Conservation (phyloP, 176 grass and related monocot species). For the Triticum timopheevii region DNA sequence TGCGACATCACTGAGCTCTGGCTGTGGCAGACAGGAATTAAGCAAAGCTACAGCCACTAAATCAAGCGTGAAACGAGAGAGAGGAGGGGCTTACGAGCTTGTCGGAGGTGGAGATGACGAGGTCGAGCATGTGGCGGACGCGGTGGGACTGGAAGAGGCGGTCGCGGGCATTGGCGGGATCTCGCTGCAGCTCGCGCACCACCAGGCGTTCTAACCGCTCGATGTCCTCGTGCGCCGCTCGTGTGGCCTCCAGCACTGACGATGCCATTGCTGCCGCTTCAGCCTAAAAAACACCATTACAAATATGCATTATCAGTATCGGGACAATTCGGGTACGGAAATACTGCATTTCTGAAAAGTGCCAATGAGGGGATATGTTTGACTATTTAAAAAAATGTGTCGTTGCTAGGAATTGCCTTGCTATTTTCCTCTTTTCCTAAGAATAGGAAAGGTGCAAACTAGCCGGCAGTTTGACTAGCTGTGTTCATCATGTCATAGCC, state of each 20-base stretch:
- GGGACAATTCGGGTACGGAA: no score
- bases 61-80: not conserved
- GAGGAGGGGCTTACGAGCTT: constrained; percentile 51
- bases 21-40: not conserved
- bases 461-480: no score
- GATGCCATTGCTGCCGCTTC: constrained; percentile 54
- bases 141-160: constrained; percentile 93
- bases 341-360: no score
- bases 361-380: no score
- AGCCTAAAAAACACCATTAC: not conserved
- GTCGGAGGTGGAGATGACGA: constrained; percentile 60
- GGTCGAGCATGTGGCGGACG: constrained; percentile 83
- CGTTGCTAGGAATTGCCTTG: no score
- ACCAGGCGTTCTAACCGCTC: constrained; percentile 85
- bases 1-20: no score
- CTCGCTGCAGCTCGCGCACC: constrained; percentile 83
- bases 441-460: no score
- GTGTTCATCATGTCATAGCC: no score
- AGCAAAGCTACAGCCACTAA: not conserved
- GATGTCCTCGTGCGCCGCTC: constrained; percentile 81
- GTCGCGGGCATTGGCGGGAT: constrained; percentile 76
- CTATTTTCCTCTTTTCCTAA: no score
- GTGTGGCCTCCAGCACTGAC: constrained; percentile 84
- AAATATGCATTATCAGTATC: no score
- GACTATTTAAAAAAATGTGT: no score